These are phyloP conservation scores for Colletotrichum sp. DNA, from an alignment of 2,329 filamentous ascomycete species.

Conservation along the genomic window DNA sequence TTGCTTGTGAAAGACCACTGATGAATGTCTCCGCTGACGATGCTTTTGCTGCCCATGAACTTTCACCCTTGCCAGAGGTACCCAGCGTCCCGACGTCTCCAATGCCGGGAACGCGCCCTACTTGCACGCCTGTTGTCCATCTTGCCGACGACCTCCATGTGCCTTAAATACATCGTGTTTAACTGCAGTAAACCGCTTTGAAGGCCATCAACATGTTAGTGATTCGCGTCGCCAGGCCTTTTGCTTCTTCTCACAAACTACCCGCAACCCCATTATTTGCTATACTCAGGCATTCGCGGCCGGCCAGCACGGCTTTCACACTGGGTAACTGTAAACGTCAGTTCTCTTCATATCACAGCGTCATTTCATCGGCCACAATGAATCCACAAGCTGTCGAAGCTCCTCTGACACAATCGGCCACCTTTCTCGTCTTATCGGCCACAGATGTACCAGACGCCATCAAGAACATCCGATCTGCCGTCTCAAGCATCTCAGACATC, in stretches of 20 bases:
- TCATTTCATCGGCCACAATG: constrained; percentile 28
- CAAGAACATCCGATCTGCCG: constrained; percentile 45
- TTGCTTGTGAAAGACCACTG: too few species aligned
- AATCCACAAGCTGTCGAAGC: constrained; percentile 52
- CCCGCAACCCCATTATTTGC: too few species aligned
- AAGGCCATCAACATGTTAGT: background rate
- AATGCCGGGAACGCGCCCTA: background rate
- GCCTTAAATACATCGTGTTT: too few species aligned
- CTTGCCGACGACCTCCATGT: too few species aligned
- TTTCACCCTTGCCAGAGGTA: background rate
- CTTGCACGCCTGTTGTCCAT: background rate
- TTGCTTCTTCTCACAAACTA: too few species aligned
- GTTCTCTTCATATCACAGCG: background rate
- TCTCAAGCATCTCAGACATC: constrained; percentile 49
- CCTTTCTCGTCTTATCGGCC: constrained; percentile 56
- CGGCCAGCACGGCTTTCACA: background rate
- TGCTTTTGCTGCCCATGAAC: background rate
- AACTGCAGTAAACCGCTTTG: background rate
- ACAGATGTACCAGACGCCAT: constrained; percentile 37
- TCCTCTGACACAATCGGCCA: constrained; percentile 56
- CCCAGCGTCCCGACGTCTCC: background rate
- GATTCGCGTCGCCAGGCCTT: background rate
- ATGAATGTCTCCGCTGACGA: background rate
- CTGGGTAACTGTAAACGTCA: background rate
- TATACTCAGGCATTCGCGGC: background rate